Evolutionary conservation across 345 rosid genomes (phyloP).

Genomic region (Theobroma cacao): DNA sequence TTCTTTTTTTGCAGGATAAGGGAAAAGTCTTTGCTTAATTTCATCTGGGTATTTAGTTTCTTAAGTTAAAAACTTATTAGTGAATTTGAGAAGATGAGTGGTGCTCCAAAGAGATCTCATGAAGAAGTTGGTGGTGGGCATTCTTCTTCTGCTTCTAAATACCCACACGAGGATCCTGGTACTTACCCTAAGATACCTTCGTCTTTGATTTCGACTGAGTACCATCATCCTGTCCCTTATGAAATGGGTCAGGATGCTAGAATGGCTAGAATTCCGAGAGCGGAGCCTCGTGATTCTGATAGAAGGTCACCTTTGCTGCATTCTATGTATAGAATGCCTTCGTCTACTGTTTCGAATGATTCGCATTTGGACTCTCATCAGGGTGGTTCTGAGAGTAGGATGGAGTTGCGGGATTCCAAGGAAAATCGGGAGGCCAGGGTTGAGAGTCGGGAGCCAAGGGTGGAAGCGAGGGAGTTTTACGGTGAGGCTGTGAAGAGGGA

Average conservation of each 20-base stretch:
- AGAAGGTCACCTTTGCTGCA: slow-evolving; percentile 84
- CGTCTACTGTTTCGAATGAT: slow-evolving; percentile 45
- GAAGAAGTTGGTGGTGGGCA: slow-evolving; percentile 73
- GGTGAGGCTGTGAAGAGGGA: slow-evolving; percentile 71
- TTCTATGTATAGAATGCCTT: slow-evolving; percentile 48
- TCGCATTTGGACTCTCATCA: slow-evolving; percentile 54
- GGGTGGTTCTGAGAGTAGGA: slow-evolving; percentile 39
- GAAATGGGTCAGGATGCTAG: slow-evolving; percentile 62
- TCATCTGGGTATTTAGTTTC: background rate
- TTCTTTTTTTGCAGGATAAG: slow-evolving; percentile 11
- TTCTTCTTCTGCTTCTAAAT: slow-evolving; percentile 61
- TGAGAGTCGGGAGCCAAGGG: slow-evolving; percentile 61
- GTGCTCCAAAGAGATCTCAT: slow-evolving; percentile 78
- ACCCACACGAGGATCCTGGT: slow-evolving; percentile 65
- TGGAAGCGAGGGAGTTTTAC: slow-evolving; percentile 55
- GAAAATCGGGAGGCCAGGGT: slow-evolving; percentile 52
- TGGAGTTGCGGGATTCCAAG: slow-evolving; percentile 63
- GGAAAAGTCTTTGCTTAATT: background rate
- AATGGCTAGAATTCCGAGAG: slow-evolving; percentile 55
- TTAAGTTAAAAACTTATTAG: background rate
- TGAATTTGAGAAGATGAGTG: slow-evolving; percentile 48
- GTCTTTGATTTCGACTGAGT: slow-evolving; percentile 46
- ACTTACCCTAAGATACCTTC: slow-evolving; percentile 58
- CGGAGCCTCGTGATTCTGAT: slow-evolving; percentile 72
- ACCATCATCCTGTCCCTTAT: slow-evolving; percentile 45